Evolutionary conservation across 139 green algal species (phyloP), one percentile per base, ranked within the genome.

Genomic region (Picochlorum sp.): DNA sequence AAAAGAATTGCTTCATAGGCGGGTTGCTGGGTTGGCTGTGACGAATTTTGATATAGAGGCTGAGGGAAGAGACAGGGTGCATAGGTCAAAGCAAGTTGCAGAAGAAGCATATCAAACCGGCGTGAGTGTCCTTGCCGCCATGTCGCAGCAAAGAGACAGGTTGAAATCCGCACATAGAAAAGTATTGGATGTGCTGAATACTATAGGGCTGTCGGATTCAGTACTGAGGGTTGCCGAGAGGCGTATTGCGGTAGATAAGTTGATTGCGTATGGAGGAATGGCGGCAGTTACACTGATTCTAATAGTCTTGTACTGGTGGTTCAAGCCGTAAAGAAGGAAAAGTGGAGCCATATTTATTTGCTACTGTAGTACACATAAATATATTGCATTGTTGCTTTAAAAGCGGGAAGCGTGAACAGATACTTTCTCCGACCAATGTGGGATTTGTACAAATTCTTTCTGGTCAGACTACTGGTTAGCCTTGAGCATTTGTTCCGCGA

Each of bases 201-300:
- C 72, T 3, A 58, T 94, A 16, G 88, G 85, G 7, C 50, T 96
- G 57, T 87, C 80, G 3, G 81, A 90, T 36, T 85, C 75, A 1
- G 50, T 96, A 56, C 67, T 96, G 56, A 69, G 75, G 5, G 37
- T 90, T 22, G 89, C 85, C 37, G 88, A 96, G 30, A 64, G 83
- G 32, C 59, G 87, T 53, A 83, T 92, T 50, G 63, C 54, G 2
- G 70, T 78, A 55, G 88, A 96, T 77, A 77, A 85, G 33, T 75
- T 69, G 50, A 73, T 93, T 2, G 77, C 75, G 8, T 91, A 94
- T 41, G 84, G 76, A 8, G 88, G 88, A 64, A 96, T 96, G 88
- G 25, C 58, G 30, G 18, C 57, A 8, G 5, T 69, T 13, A 51
- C 61, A 31, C 50, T 29, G 5, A 14, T 63, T 25, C 13, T 76